Evolutionary conservation across 176 grass and related monocot genomes (phyloP), one percentile per base, ranked within the genome.

Genomic region (Carex scoparia): DNA sequence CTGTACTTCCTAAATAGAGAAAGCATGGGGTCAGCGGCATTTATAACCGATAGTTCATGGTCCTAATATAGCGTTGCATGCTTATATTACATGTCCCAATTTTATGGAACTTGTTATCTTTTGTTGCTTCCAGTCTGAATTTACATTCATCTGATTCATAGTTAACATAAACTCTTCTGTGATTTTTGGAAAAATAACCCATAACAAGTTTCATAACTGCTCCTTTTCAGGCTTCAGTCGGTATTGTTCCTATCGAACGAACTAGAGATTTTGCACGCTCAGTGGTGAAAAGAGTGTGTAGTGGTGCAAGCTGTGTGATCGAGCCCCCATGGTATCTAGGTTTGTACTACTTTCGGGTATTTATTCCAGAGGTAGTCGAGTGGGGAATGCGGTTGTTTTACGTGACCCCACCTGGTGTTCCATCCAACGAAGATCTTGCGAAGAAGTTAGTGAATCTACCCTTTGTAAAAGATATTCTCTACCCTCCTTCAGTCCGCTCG

Each of bases 241-340:
- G 92, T 3, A 49, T 84, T 61, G 58, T 74, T 23, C 89, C 89
- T 61, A 86, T 58, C 3, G 81, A 94, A 65, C 81, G 30, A 1
- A 81, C 66, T 0, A 65, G 60, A 54, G 65, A 82, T 4, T 89
- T 90, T 44, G 79, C 92, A 0, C 44, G 16, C 73, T 16, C 85
- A 13, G 86, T 63, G 61, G 87, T 94, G 56, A 60, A 84, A 58
- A 89, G 57, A 8, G 87, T 85, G 68, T 91, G 92, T 84, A 67
- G 84, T 18, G 89, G 87, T 0, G 76, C 85, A 3, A 62, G 89
- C 76, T 89, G 79, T 61, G 92, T 94, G 51, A 84, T 94, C 1
- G 87, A 91, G 63, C 92, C 89, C 0, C 74, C 84, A 68, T 91
- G 92, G 92, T 91, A 81, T 65, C 5, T 77, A 60, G 88, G 85